These are phyloP conservation scores for Candida vartiovaarae DNA, from an alignment of 805 yeast species.

Conservation along the genomic window DNA sequence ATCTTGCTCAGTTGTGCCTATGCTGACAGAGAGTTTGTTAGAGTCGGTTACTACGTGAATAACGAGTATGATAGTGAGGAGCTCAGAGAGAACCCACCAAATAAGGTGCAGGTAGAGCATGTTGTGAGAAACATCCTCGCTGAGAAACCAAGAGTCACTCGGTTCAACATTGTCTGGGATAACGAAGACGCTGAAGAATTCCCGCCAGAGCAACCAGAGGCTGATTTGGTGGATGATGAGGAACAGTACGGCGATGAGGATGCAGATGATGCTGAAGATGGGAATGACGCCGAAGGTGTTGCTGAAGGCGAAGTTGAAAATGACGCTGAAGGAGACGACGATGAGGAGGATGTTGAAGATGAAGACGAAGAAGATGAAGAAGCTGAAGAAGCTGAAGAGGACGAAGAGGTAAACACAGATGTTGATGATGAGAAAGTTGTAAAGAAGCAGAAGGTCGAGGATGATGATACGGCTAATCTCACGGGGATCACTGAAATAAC, in stretches of 20 bases:
- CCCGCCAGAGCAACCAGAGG: constrained; percentile 74
- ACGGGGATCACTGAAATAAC: neutral
- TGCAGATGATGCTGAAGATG: constrained; percentile 31
- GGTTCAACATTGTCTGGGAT: constrained; percentile 97
- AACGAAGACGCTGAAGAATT: constrained; percentile 64
- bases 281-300: constrained; percentile 34
- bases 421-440: constrained; percentile 16
- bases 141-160: constrained; percentile 94
- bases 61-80: constrained; percentile 95
- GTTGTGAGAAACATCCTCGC: constrained; percentile 93
- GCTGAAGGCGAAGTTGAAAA: constrained; percentile 39
- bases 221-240: constrained; percentile 54
- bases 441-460: constrained; percentile 7
- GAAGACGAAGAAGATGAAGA: constrained; percentile 20
- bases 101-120: constrained; percentile 87
- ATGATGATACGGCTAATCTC: neutral
- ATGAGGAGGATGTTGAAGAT: constrained; percentile 31
- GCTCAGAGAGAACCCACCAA: constrained; percentile 87
- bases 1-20: constrained; percentile 89
- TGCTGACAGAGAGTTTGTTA: constrained; percentile 87
- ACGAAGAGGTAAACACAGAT: constrained; percentile 16
- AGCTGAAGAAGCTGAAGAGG: constrained; percentile 7
- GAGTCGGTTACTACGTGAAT: constrained; percentile 97
- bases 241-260: constrained; percentile 51
- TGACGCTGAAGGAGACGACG: constrained; percentile 37